Conservation (phyloP, 108 stramenopile species). For the Pseudonitzschia multiseries region DNA sequence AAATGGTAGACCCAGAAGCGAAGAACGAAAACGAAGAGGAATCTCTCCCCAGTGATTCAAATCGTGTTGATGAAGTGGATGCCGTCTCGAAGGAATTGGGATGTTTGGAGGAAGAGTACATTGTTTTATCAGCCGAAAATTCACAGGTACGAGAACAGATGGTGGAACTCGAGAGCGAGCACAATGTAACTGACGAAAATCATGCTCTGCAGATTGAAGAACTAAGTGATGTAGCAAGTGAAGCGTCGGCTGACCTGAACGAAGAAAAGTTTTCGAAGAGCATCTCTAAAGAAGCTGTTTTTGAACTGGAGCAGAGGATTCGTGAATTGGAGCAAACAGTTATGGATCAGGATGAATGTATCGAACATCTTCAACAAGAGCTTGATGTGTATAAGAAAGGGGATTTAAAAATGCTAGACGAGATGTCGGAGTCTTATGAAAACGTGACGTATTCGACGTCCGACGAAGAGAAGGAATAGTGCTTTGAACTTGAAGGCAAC, state of each 20-base stretch:
- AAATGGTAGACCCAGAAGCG: conserved; percentile 1
- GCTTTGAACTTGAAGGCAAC: neutral
- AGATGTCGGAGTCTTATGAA: neutral
- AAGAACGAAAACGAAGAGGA: neutral
- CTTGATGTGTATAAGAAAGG: neutral
- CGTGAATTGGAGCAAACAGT: neutral
- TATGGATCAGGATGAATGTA: neutral
- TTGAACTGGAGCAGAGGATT: neutral
- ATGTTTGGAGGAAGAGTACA: conserved; percentile 1
- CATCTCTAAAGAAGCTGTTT: conserved; percentile 5
- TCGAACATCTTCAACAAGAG: neutral
- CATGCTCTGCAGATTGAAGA: neutral
- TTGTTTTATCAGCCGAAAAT: conserved; percentile 4
- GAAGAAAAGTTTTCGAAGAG: neutral
- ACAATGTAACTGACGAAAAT: neutral
- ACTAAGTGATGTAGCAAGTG: neutral
- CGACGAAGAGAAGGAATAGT: neutral
- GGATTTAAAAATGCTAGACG: neutral
- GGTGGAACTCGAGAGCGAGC: conserved; percentile 3
- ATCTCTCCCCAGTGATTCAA: neutral
- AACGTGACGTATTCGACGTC: neutral
- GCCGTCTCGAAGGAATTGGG: conserved; percentile 2
- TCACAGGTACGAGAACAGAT: neutral
- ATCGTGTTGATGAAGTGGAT: neutral
- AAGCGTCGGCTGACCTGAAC: neutral